These are phyloP conservation scores for Ensete glaucum DNA, from an alignment of 176 grass and related monocot species.

Conservation along the genomic window DNA sequence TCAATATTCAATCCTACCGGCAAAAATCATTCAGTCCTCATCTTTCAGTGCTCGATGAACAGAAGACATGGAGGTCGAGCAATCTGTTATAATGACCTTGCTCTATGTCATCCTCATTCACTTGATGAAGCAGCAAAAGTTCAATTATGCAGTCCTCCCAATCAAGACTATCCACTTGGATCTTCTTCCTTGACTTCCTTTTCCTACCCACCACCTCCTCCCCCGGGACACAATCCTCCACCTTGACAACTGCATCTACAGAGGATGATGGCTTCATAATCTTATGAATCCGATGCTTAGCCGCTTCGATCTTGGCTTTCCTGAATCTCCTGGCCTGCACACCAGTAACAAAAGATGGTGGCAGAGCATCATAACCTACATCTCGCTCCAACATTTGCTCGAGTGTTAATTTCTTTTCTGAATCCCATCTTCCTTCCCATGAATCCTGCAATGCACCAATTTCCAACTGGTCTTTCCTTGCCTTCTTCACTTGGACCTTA, in stretches of 20 bases:
- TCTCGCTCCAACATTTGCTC: conserved; percentile 48
- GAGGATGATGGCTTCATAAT: conserved; percentile 36
- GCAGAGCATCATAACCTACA: conserved; percentile 71
- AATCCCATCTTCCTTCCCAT: conserved; percentile 32
- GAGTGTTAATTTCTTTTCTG: conserved; percentile 34
- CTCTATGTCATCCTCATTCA: conserved; percentile 69
- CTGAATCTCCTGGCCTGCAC: conserved; percentile 39
- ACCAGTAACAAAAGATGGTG: conserved; percentile 58
- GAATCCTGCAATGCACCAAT: conserved; percentile 30
- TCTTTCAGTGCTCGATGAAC: conserved; percentile 17
- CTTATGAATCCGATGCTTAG: conserved; percentile 60
- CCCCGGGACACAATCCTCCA: neutral
- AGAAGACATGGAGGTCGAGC: conserved; percentile 62
- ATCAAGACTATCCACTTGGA: conserved; percentile 35
- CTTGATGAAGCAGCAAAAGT: conserved; percentile 66
- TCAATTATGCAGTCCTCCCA: conserved; percentile 90
- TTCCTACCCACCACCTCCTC: conserved; percentile 13
- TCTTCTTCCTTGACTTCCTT: conserved; percentile 23
- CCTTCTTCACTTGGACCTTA: conserved; percentile 31
- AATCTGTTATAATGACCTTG: conserved; percentile 86
- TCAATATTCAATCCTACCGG: too few relatives aligned
- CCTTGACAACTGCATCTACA: neutral
- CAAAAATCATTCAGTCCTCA: neutral
- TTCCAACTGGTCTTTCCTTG: conserved; percentile 20
- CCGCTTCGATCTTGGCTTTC: conserved; percentile 68